Base-by-base conservation (phyloP, 2,329 filamentous ascomycete species). In the Colletotrichum tofieldiae region DNA sequence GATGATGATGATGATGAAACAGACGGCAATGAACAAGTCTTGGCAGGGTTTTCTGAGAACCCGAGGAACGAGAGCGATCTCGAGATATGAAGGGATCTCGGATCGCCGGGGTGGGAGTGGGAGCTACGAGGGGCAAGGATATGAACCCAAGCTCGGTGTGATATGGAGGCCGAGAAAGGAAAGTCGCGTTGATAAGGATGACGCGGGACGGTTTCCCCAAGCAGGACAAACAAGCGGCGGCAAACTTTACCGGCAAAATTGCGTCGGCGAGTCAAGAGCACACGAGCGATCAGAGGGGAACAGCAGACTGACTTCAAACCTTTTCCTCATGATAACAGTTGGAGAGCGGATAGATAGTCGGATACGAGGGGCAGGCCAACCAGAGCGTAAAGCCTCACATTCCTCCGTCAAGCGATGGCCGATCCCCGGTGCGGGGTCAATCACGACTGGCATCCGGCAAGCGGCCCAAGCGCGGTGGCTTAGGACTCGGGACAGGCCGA, bases 351-450 rank as follows among this genome's bases (percentile, higher is more conserved):
- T 56, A 8, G 45, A 35, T 14, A 32, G 43, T 18, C 45, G 51
- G 32, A 62, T 62, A 62, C 59, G 59, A 62, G 43, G 12, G 29
- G 29, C 45, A 20, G 5, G 68, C 49, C 64, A 58, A 67, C 52
- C 65, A 41, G 11, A 39, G 26, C 26, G 23, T 35, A 26, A 61
- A 52, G 65, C 20, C 29, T 62, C 45, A 12, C 45, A 29, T n/a
- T 18, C 20, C 37, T n/a, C 61, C 64, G 39, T 70, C 20, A 43
- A 18, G 26, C 49, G 63, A 61, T 29, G 52, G 45, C 70, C 39
- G 65, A 70, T 72, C 59, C 69, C 54, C 54, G 52, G 47, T 65
- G 70, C 70, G 59, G 65, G 70, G 70, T 69, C 26, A 58, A 55
- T 12, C 11, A 52, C n/a, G 37, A 37, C 45, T 32, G 32, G 45